Conservation (phyloP, 495 filamentous ascomycete genomes). For the Penicillium parvum region DNA sequence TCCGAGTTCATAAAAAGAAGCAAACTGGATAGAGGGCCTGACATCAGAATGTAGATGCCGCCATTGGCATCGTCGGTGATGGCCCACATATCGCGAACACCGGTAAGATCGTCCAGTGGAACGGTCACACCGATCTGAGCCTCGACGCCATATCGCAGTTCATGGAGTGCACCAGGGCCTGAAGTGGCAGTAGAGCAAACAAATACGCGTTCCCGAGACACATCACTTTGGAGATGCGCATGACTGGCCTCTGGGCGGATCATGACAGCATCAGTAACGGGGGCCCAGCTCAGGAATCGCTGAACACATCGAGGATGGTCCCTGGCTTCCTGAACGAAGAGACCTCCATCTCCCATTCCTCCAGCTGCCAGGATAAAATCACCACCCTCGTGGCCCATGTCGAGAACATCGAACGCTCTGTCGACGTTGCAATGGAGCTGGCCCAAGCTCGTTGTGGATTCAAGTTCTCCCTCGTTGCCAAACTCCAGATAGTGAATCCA, state of each 20-base stretch:
- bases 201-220: slow-evolving; percentile 34
- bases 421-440: slow-evolving; percentile 44
- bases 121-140: slow-evolving; percentile 58
- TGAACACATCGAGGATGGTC: slow-evolving; percentile 49
- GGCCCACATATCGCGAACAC: slow-evolving; percentile 44
- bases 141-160: slow-evolving; percentile 67
- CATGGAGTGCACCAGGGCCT: slow-evolving; percentile 57
- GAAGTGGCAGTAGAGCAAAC: slow-evolving; percentile 38
- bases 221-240: slow-evolving; percentile 14
- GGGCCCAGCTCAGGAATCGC: slow-evolving; percentile 79
- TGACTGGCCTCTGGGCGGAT: slow-evolving; percentile 27
- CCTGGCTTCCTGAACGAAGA: slow-evolving; percentile 62
- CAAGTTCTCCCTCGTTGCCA: slow-evolving; percentile 41
- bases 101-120: slow-evolving; percentile 35
- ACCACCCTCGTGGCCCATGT: slow-evolving; percentile 49
- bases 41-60: slow-evolving; percentile 35
- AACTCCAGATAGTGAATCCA: slow-evolving; percentile 64
- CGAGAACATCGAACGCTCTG: slow-evolving; percentile 42
- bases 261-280: slow-evolving; percentile 65
- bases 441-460: slow-evolving; percentile 34
- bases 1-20: slow-evolving; percentile 32
- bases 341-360: slow-evolving; percentile 72
- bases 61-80: slow-evolving; percentile 41
- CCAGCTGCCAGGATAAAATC: slow-evolving; percentile 80
- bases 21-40: slow-evolving; percentile 37